Conservation (phyloP, 805 yeast species). For the Cyberlindnera japonica region DNA sequence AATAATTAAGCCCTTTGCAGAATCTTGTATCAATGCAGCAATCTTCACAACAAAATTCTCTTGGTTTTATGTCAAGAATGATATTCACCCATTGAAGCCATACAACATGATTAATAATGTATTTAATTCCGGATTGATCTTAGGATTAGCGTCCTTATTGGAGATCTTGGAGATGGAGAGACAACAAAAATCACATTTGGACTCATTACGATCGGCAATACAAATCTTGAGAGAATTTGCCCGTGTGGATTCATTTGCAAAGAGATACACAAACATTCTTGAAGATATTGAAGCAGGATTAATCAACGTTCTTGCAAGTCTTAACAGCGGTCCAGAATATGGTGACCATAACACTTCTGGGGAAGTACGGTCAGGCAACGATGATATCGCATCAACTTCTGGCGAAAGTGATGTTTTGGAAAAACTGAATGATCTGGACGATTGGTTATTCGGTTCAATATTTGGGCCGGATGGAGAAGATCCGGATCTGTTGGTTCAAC, state of each 20-base stretch:
- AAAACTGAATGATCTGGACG: constrained; percentile 9
- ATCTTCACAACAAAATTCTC: constrained; percentile 30
- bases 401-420: constrained; percentile 7
- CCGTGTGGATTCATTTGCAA: constrained; percentile 4
- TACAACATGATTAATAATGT: constrained; percentile 30
- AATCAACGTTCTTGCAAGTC: too few relatives aligned
- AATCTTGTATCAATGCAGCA: constrained; percentile 34
- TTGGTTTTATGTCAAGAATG: constrained; percentile 20
- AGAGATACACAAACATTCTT: constrained; percentile 8
- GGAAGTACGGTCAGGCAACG: neutral
- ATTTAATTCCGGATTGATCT: constrained; percentile 33
- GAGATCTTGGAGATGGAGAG: neutral
- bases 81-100: constrained; percentile 34
- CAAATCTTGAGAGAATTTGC: constrained; percentile 2
- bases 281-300: constrained; percentile 14
- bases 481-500: neutral
- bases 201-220: constrained; percentile 10
- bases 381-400: constrained; percentile 9
- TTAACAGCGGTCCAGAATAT: constrained; percentile 1
- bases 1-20: constrained; percentile 26
- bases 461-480: neutral
- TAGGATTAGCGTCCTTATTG: constrained; percentile 30
- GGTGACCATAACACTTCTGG: too few relatives aligned
- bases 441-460: constrained; percentile 3
- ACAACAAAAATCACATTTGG: constrained; percentile 6